Conservation (phyloP, 148 eudicot species). For the Camellia granthamiana region DNA sequence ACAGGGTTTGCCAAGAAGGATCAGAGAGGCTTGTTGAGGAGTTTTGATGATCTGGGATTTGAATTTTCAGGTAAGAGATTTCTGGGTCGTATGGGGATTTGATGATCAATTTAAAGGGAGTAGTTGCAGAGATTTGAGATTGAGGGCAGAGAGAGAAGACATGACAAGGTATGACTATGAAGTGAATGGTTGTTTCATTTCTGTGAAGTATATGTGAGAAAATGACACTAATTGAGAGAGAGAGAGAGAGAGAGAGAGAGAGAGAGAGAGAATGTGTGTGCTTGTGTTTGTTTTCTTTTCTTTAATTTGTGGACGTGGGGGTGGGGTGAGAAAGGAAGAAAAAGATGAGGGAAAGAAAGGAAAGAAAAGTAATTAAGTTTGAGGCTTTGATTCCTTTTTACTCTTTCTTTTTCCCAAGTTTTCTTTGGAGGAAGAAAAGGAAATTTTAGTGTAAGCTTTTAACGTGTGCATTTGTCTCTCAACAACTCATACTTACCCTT, state of each 20-base stretch:
- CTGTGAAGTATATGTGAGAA: slow-evolving; percentile 92
- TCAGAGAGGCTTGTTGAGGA: slow-evolving; percentile 3
- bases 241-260: slow-evolving; percentile 11
- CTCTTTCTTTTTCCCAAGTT: slow-evolving; percentile 7
- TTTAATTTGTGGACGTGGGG: slow-evolving; percentile 58
- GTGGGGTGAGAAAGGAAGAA: slow-evolving; percentile 19
- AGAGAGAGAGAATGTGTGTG: not conserved
- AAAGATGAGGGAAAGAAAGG: slow-evolving; percentile 18
- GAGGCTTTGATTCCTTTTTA: slow-evolving; percentile 17
- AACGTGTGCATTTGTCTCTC: slow-evolving; percentile 23
- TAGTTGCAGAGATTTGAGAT: slow-evolving; percentile 43
- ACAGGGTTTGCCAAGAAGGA: not conserved
- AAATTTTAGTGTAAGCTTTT: slow-evolving; percentile 28
- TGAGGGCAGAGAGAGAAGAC: slow-evolving; percentile 30
- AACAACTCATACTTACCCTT: slow-evolving; percentile 10
- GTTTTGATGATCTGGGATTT: slow-evolving; percentile 15
- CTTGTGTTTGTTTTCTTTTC: not conserved
- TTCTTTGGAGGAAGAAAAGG: slow-evolving; percentile 10
- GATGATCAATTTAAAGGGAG: slow-evolving; percentile 29
- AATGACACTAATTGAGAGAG: slow-evolving; percentile 57
- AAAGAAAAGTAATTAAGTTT: slow-evolving; percentile 7
- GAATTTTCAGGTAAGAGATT: slow-evolving; percentile 4
- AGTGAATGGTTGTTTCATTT: slow-evolving; percentile 64
- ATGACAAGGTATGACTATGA: slow-evolving; percentile 48
- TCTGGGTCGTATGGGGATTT: slow-evolving; percentile 25